Conservation (phyloP, 1,284 basidiomycete genomes). For the Ceratobasidium sp. region DNA sequence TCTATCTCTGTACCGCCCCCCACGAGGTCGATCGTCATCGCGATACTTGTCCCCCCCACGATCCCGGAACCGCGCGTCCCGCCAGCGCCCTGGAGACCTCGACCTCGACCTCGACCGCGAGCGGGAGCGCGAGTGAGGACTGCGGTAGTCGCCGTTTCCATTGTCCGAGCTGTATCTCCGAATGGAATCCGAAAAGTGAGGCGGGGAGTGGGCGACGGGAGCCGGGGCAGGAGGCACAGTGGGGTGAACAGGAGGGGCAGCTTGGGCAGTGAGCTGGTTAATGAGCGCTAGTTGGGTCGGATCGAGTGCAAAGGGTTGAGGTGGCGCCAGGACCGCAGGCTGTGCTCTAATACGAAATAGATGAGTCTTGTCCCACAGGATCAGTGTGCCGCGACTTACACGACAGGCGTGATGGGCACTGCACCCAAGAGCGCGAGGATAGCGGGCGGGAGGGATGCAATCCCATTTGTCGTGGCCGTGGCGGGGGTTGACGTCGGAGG, state of each 20-base stretch:
- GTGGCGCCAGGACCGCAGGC: slow-evolving; percentile 18
- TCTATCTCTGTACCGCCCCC: neutral
- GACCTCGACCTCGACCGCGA: slow-evolving; percentile 7
- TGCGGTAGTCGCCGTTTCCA: slow-evolving; percentile 48
- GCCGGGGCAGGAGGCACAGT: neutral
- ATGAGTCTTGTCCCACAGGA: neutral
- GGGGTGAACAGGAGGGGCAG: slow-evolving; percentile 58
- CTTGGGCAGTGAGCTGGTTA: slow-evolving; percentile 72
- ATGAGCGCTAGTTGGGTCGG: slow-evolving; percentile 72
- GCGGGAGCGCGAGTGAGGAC: slow-evolving; percentile 49
- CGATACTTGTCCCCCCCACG: slow-evolving; percentile 33
- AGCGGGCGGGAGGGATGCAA: slow-evolving; percentile 43
- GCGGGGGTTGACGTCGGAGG: slow-evolving; percentile 29
- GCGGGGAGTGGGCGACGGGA: neutral
- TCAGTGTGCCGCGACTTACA: neutral
- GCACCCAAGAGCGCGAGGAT: slow-evolving; percentile 43
- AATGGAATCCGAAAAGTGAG: slow-evolving; percentile 31
- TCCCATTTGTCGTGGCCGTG: slow-evolving; percentile 15
- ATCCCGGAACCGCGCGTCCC: slow-evolving; percentile 3
- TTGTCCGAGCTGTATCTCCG: slow-evolving; percentile 36
- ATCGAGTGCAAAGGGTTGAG: slow-evolving; percentile 55
- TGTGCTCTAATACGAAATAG: slow-evolving; percentile 8
- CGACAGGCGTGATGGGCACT: slow-evolving; percentile 14
- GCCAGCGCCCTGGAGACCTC: slow-evolving; percentile 9
- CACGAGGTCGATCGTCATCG: slow-evolving; percentile 9